phyloP scores from a whole-genome alignment of 176 grass and related monocot genomes.

The Oropetium thomaeum region DNA sequence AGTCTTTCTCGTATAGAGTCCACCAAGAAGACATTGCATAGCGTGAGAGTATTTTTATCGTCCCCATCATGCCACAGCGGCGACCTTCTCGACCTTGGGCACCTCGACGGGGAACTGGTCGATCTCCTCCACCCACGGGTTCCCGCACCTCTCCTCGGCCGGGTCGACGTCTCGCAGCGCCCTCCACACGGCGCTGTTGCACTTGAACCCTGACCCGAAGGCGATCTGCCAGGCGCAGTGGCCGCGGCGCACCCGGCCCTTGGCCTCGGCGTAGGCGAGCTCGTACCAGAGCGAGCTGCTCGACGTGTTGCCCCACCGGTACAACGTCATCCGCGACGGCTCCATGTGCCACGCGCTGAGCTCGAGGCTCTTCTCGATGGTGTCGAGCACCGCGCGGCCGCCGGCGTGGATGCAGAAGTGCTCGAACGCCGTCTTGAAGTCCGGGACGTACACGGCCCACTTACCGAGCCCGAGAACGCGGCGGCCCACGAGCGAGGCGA shows the following conservation, averaged over 20 bases:
- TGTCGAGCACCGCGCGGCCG: constrained; percentile 71
- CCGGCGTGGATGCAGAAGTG: constrained; percentile 98
- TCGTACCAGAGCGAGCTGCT: constrained; percentile 77
- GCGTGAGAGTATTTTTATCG: too few relatives aligned
- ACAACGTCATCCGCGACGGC: constrained; percentile 65
- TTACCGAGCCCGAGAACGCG: not conserved
- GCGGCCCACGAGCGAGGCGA: not conserved
- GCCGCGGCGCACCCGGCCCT: constrained; percentile 42
- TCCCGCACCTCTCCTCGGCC: constrained; percentile 31
- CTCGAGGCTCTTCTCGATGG: constrained; percentile 64
- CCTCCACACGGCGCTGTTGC: constrained; percentile 34
- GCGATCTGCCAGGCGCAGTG: constrained; percentile 55
- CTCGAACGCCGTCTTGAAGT: constrained; percentile 95
- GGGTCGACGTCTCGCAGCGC: constrained; percentile 56
- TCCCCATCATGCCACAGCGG: not conserved
- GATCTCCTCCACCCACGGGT: constrained; percentile 63
- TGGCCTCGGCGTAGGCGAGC: constrained; percentile 60
- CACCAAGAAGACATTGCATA: too few relatives aligned
- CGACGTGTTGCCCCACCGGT: constrained; percentile 75
- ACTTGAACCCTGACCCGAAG: constrained; percentile 67
- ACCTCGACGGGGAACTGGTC: constrained; percentile 60
- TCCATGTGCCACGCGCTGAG: constrained; percentile 46
- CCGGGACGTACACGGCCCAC: constrained; percentile 48
- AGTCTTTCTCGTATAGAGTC: too few relatives aligned
- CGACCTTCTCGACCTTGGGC: constrained; percentile 48